Percentiles rank a stretch among this genome's conserved stretches.
Evolutionary conservation across 495 filamentous ascomycete species (phyloP).

Genomic region (Neohortaea acidophila): DNA sequence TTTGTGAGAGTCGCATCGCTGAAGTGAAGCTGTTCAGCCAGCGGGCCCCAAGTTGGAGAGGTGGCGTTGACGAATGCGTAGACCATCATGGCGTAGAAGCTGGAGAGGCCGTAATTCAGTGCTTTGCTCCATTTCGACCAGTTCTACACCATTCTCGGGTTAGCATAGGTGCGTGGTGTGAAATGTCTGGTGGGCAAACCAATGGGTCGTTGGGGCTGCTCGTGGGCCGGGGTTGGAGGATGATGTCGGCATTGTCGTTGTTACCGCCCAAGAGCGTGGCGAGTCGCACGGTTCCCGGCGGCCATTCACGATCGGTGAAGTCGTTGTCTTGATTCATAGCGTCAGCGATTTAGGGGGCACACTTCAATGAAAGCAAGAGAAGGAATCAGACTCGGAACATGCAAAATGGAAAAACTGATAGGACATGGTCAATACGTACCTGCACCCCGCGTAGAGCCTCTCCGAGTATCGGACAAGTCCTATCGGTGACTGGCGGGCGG

Average conservation of each 20-base stretch:
- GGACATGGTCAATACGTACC: too few relatives aligned
- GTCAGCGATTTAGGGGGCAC: too few relatives aligned
- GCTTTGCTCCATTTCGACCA: constrained; percentile 23
- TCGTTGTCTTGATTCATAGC: too few relatives aligned
- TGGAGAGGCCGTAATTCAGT: constrained; percentile 28
- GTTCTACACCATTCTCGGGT: too few relatives aligned
- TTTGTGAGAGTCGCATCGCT: constrained; percentile 27
- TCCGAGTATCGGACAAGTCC: too few relatives aligned
- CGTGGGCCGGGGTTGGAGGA: constrained; percentile 12
- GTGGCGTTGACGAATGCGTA: constrained; percentile 29
- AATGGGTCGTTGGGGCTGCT: constrained; percentile 10
- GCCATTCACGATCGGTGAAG: constrained; percentile 10
- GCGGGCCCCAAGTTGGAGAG: constrained; percentile 30
- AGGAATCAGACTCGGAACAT: too few relatives aligned
- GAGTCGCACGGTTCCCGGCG: constrained; percentile 11
- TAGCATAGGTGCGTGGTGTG: background rate
- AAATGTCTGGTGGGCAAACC: too few relatives aligned
- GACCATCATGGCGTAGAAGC: constrained; percentile 30
- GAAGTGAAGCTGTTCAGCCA: constrained; percentile 29
- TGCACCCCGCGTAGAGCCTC: too few relatives aligned
- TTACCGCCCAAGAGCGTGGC: constrained; percentile 1
- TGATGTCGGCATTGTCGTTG: constrained; percentile 4
- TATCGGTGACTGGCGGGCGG: too few relatives aligned
- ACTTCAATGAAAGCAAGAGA: too few relatives aligned
- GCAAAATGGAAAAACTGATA: too few relatives aligned